Base-by-base conservation (phyloP, 2,329 filamentous ascomycete species). In the Colletotrichum cuscutae region DNA sequence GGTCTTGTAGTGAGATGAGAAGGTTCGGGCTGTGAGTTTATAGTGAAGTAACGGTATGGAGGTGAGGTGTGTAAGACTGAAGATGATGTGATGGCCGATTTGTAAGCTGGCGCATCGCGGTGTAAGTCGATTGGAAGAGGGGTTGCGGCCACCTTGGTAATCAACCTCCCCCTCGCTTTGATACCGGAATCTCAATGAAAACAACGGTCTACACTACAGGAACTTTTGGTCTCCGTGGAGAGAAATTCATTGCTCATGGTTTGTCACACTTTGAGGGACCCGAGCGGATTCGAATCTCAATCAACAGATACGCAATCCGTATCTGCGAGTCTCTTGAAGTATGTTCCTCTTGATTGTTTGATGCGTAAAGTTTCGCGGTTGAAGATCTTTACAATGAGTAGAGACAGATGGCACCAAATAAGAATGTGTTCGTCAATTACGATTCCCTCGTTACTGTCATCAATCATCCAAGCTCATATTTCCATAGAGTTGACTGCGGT, bases 41-140 rank as follows among this genome's bases (percentile, higher is more conserved):
- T 19, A 46, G 52, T 30, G 15, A 46, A 32, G 15, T 32, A 11
- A n/a, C 6, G 42, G 24, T 64, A 42, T 59, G 35, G 35, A 64
- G 30, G 11, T 24, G 30, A 35, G 6, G 24, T 54, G 13, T 13
- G 49, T 35, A 12, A 7, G 49, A 26, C n/a, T 53, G 46, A 42
- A 42, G 37, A 65, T 57, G 52, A 22, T 65, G 62, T 65, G 32
- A 57, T 56, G 7, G 32, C 15, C 37, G 32, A 65, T 65, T 65
- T 65, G 62, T 65, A 65, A 65, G 62, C 62, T 12, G n/a, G 28
- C 12, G 30, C 46, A n/a, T 22, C 13, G 6, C 24, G 13, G 19
- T 22, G 32, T n/a, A 42, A 30, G 32, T 28, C n/a, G 15, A 22
- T 63, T 30, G 53, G 49, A 54, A 5, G 61, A 37, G 61, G 49